Evolutionary conservation across 1,284 basidiomycete genomes (phyloP).

Genomic region (Peniophora sp.): DNA sequence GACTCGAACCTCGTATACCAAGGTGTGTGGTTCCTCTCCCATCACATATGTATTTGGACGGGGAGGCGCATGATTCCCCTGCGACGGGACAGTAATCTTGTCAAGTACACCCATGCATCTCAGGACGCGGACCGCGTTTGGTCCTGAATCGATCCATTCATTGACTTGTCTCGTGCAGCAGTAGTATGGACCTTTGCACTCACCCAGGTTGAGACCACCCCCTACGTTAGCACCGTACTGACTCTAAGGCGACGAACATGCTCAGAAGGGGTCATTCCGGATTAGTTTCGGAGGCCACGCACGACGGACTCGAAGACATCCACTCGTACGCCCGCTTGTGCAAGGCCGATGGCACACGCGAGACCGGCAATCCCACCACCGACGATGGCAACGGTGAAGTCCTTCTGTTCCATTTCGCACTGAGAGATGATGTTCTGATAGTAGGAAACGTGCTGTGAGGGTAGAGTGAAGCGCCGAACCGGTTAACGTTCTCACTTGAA

Average conservation of each 20-base stretch:
- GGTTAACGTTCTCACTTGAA: no score
- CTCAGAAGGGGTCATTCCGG: not conserved
- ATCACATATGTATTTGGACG: conserved; percentile 30
- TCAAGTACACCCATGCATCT: conserved; percentile 33
- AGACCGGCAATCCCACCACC: conserved; percentile 15
- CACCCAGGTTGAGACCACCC: conserved; percentile 43
- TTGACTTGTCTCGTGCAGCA: no score
- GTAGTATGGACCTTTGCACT: not conserved
- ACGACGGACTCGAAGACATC: conserved; percentile 15
- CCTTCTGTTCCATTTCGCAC: no score
- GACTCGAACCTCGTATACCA: no score
- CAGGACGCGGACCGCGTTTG: conserved; percentile 39
- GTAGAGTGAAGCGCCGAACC: no score
- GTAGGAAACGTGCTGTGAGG: no score
- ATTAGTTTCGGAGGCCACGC: conserved; percentile 2
- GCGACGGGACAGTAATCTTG: conserved; percentile 27
- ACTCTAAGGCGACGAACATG: conserved; percentile 22
- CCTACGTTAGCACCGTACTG: conserved; percentile 42
- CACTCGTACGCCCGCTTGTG: conserved; percentile 8
- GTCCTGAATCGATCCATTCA: no score
- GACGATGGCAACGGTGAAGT: conserved; percentile 12
- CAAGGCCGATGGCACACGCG: conserved; percentile 11
- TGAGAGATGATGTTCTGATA: no score
- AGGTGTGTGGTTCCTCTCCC: no score
- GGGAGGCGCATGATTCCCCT: conserved; percentile 21